Percentiles rank a stretch among this genome's conserved stretches.
Evolutionary conservation across 2,329 filamentous ascomycete species (phyloP).

Genomic region (Alternaria longipes): DNA sequence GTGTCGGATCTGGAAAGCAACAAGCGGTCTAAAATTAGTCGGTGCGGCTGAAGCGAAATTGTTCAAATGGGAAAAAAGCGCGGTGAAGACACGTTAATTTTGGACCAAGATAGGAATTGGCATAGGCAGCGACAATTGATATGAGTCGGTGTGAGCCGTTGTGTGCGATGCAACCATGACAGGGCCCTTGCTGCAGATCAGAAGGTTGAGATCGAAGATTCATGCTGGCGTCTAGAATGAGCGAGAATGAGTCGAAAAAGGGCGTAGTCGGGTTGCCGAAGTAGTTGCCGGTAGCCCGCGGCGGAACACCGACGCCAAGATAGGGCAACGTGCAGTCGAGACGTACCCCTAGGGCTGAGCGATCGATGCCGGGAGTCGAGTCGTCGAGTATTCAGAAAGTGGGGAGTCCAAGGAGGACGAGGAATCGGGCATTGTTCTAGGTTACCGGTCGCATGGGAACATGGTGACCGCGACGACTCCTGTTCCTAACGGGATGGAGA

Average conservation of each 20-base stretch:
- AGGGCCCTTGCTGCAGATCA: background rate
- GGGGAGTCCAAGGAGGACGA: background rate
- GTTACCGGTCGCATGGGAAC: background rate
- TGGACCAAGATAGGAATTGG: background rate
- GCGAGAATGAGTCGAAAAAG: constrained; percentile 13
- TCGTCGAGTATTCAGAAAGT: too few species aligned
- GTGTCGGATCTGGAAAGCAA: constrained; percentile 1
- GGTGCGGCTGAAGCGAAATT: background rate
- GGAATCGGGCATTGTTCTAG: background rate
- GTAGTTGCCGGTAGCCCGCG: background rate
- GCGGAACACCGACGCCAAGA: background rate
- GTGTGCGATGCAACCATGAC: background rate
- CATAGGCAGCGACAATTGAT: too few species aligned
- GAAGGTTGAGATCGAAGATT: constrained; percentile 1
- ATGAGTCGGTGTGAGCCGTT: too few species aligned
- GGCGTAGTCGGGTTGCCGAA: background rate
- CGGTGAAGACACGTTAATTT: background rate
- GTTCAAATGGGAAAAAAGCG: background rate
- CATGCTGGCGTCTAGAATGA: constrained; percentile 11
- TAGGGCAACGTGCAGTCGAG: background rate
- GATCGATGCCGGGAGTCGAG: background rate
- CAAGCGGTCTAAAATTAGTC: background rate
- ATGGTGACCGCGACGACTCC: background rate
- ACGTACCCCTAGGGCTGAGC: background rate
- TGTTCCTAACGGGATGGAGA: background rate